These are phyloP conservation scores for Blastobotrys robertii DNA, from an alignment of 805 yeast genomes.

Conservation along the genomic window DNA sequence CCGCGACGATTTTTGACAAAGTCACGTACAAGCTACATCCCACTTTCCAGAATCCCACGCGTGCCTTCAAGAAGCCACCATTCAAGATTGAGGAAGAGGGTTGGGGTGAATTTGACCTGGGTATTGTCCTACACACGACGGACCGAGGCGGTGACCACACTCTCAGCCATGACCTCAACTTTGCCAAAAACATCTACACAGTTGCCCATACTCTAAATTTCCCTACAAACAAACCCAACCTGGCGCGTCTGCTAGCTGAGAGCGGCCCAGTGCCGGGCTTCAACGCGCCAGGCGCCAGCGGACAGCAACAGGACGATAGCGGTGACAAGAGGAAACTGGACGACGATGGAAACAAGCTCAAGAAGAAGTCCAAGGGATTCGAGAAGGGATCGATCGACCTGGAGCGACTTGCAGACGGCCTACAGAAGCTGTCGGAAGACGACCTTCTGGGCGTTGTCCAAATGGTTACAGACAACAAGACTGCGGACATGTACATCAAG, in stretches of 20 bases:
- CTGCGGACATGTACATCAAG: slow-evolving; percentile 90
- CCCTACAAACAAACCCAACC: slow-evolving; percentile 64
- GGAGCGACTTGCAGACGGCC: slow-evolving; percentile 82
- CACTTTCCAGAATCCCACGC: slow-evolving; percentile 81
- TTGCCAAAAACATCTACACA: slow-evolving; percentile 63
- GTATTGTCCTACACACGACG: slow-evolving; percentile 61
- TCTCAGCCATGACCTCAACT: slow-evolving; percentile 82
- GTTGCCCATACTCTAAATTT: slow-evolving; percentile 69
- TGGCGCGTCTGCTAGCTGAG: slow-evolving; percentile 65
- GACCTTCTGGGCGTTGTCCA: slow-evolving; percentile 91
- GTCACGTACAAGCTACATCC: slow-evolving; percentile 93
- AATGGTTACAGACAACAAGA: slow-evolving; percentile 93
- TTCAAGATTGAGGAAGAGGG: slow-evolving; percentile 87
- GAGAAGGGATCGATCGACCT: slow-evolving; percentile 62
- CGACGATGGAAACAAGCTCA: slow-evolving; percentile 19
- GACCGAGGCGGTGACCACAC: slow-evolving; percentile 88
- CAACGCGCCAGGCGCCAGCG: slow-evolving; percentile 19
- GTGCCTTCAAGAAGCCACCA: slow-evolving; percentile 74
- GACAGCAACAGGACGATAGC: slow-evolving; percentile 12
- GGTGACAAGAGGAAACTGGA: slow-evolving; percentile 32
- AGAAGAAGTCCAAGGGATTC: slow-evolving; percentile 31
- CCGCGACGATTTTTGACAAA: slow-evolving; percentile 82
- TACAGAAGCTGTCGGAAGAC: slow-evolving; percentile 83
- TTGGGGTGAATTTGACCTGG: slow-evolving; percentile 96
- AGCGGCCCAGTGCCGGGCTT: slow-evolving; percentile 70